A percentile compares a stretch with the other conserved stretches of the same genome.
phyloP scores from a whole-genome alignment of 2,329 filamentous ascomycete species.

The Pseudogymnoascus pannorum region DNA sequence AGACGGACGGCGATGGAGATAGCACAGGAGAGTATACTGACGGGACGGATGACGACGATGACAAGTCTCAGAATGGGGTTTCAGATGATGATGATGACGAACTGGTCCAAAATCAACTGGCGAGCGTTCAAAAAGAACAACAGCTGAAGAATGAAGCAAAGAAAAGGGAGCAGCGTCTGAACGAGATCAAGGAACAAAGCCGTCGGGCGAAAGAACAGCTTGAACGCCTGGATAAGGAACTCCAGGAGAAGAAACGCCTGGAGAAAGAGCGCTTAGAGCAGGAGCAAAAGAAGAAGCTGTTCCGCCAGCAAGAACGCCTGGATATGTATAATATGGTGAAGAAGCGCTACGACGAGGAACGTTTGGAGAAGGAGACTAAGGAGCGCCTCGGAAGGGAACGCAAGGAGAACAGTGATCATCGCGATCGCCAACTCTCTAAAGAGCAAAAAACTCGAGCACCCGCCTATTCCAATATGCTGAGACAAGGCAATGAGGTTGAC shows the following conservation, averaged over 20 bases:
- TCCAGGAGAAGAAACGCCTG: neutral
- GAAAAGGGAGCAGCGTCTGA: neutral
- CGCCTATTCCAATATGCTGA: neutral
- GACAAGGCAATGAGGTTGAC: neutral
- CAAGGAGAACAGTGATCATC: neutral
- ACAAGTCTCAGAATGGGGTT: neutral
- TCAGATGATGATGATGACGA: neutral
- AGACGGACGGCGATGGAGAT: neutral
- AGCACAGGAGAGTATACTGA: neutral
- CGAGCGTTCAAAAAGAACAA: neutral
- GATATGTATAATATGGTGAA: neutral
- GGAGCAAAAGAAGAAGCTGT: neutral
- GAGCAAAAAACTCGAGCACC: neutral
- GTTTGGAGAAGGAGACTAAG: neutral
- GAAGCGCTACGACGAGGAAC: neutral
- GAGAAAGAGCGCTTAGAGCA: neutral
- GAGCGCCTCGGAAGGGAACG: neutral
- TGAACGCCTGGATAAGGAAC: neutral
- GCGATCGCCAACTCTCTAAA: neutral
- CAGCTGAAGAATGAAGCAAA: neutral
- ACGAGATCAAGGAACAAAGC: neutral
- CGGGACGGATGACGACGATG: neutral
- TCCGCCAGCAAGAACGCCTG: neutral
- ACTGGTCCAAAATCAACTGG: neutral
- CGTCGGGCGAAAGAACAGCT: neutral